Evolutionary conservation across 768 basidiomycete species (phyloP).

Genomic region (Agrocybe praecox): DNA sequence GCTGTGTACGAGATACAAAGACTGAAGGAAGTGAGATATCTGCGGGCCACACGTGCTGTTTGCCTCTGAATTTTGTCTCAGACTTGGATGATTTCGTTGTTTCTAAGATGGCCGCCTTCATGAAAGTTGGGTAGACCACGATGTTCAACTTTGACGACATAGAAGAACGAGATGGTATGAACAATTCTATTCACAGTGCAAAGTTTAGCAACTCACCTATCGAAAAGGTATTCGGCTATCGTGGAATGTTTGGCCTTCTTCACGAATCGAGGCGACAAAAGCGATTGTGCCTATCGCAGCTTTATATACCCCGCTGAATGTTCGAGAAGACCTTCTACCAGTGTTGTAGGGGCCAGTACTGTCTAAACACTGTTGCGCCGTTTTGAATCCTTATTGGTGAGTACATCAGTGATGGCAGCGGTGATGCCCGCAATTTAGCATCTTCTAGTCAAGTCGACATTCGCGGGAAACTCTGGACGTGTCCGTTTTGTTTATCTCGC

Average conservation of each 20-base stretch:
- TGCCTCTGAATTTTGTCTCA: not conserved
- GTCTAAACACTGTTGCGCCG: slow-evolving; percentile 97
- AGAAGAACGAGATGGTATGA: slow-evolving; percentile 92
- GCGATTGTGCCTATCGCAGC: slow-evolving; percentile 99
- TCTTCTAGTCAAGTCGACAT: slow-evolving; percentile 91
- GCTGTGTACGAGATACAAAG: no score
- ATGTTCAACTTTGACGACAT: slow-evolving; percentile 95
- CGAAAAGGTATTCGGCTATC: slow-evolving; percentile 85
- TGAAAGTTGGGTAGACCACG: slow-evolving; percentile 6
- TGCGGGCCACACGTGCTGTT: no score
- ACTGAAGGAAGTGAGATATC: no score
- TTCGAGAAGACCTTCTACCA: slow-evolving; percentile 91
- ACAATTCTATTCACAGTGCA: not conserved
- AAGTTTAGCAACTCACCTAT: not conserved
- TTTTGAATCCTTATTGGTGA: slow-evolving; percentile 97
- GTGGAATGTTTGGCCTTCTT: slow-evolving; percentile 99
- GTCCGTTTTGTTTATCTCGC: slow-evolving; percentile 95
- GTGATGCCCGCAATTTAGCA: slow-evolving; percentile 10
- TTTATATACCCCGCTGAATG: slow-evolving; percentile 93
- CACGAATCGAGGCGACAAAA: slow-evolving; percentile 95
- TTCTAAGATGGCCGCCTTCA: not conserved
- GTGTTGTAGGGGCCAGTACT: slow-evolving; percentile 98
- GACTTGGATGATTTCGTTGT: not conserved
- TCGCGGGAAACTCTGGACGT: slow-evolving; percentile 98
- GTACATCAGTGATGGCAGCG: slow-evolving; percentile 20